A percentile compares a stretch with the other conserved stretches of the same genome.
These are phyloP conservation scores for Geoglossum cookeanum DNA, from an alignment of 2,329 filamentous ascomycete genomes.

Conservation along the genomic window DNA sequence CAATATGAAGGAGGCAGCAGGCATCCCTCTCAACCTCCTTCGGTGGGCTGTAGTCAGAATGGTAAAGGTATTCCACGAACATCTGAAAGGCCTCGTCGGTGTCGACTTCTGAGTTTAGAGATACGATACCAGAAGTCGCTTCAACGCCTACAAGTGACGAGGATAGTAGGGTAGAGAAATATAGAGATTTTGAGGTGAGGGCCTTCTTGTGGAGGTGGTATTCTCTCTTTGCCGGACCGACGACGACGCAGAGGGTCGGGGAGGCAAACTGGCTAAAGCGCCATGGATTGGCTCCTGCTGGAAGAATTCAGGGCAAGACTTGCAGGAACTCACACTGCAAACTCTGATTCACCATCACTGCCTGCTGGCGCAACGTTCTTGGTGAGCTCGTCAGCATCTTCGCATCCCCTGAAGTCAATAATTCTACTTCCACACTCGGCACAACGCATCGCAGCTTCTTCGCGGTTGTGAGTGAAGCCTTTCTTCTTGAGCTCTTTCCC, in stretches of 20 bases:
- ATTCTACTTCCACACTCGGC: too few relatives aligned
- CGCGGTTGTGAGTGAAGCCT: too few relatives aligned
- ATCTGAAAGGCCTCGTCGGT: background rate
- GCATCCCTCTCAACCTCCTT: background rate
- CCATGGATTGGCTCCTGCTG: too few relatives aligned
- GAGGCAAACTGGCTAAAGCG: background rate
- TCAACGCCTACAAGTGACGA: background rate
- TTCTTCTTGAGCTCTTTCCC: too few relatives aligned
- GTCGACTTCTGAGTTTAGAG: background rate
- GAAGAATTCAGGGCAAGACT: too few relatives aligned
- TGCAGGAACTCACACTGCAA: too few relatives aligned
- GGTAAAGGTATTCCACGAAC: background rate
- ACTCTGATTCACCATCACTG: too few relatives aligned
- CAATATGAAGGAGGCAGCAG: background rate
- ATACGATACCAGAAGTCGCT: background rate
- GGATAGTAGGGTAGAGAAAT: background rate
- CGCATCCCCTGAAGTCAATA: too few relatives aligned
- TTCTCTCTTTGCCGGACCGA: background rate
- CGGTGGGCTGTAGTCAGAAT: background rate
- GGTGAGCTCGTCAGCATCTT: too few relatives aligned
- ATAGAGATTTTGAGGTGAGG: background rate
- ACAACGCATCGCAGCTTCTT: too few relatives aligned
- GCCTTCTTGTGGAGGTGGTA: background rate
- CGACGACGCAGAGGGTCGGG: background rate
- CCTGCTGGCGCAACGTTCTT: too few relatives aligned